These are phyloP conservation scores for Zanthoxylum bungeanum DNA, from an alignment of 345 rosid species.

Conservation along the genomic window DNA sequence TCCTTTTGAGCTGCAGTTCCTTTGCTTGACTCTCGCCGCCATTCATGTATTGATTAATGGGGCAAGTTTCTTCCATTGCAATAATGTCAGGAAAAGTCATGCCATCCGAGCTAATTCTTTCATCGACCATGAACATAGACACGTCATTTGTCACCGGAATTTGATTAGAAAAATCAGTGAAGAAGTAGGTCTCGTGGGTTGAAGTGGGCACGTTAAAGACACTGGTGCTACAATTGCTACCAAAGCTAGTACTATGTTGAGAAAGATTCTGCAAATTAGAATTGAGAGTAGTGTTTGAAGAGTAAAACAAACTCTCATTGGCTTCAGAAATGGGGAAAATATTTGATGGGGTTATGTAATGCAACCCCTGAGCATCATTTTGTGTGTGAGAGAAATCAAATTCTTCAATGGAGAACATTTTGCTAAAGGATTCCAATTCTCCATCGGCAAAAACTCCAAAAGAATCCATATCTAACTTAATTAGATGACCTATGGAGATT, in stretches of 20 bases:
- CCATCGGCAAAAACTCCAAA: slow-evolving; percentile 40
- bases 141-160: slow-evolving; percentile 14
- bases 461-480: slow-evolving; percentile 29
- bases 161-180: slow-evolving; percentile 16
- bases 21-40: neutral
- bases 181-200: slow-evolving; percentile 17
- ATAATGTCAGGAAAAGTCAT: slow-evolving; percentile 20
- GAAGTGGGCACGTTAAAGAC: slow-evolving; percentile 16
- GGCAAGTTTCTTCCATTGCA: slow-evolving; percentile 20
- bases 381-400: slow-evolving; percentile 33
- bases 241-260: slow-evolving; percentile 31
- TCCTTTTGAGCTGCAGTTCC: slow-evolving; percentile 38
- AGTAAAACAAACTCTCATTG: slow-evolving; percentile 25
- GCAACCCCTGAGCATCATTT: slow-evolving; percentile 7
- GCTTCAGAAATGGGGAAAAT: slow-evolving; percentile 28
- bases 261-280: slow-evolving; percentile 20
- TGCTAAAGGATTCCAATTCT: slow-evolving; percentile 46
- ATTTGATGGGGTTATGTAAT: slow-evolving; percentile 10
- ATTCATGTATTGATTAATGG: slow-evolving; percentile 10
- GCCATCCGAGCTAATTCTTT: slow-evolving; percentile 9
- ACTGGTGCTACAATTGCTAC: slow-evolving; percentile 18
- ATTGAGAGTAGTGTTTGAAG: slow-evolving; percentile 15
- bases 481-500: slow-evolving; percentile 4
- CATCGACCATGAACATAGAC: slow-evolving; percentile 26
- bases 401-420: slow-evolving; percentile 34